phyloP scores from a whole-genome alignment of 345 rosid species.

The Mangifera indica region DNA sequence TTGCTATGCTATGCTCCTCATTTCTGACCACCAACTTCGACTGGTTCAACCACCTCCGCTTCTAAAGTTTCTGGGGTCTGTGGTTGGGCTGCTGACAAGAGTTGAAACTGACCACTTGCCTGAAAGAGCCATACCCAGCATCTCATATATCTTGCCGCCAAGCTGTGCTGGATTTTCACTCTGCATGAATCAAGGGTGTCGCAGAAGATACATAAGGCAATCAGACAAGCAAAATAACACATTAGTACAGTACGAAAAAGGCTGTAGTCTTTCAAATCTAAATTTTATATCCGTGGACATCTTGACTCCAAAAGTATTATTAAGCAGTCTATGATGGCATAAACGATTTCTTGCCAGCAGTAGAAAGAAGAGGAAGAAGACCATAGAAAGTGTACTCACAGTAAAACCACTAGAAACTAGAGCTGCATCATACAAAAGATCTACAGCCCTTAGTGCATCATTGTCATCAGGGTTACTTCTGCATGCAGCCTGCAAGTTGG shows the following conservation, averaged over 20 bases:
- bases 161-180: conserved; percentile 95
- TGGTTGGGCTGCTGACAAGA: conserved; percentile 29
- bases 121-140: conserved; percentile 82
- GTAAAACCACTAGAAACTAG: conserved; percentile 93
- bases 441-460: conserved; percentile 81
- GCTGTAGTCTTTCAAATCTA: background rate
- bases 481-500: conserved; percentile 65
- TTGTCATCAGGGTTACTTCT: conserved; percentile 63
- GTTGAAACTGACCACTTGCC: conserved; percentile 72
- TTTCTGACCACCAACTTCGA: conserved; percentile 56
- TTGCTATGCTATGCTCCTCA: conserved; percentile 32
- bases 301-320: background rate
- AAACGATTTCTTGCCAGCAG: background rate
- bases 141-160: conserved; percentile 95
- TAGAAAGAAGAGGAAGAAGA: background rate
- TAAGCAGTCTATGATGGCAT: background rate
- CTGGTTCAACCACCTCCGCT: conserved; percentile 89
- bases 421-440: conserved; percentile 89
- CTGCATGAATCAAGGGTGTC: conserved; percentile 36
- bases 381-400: conserved; percentile 40
- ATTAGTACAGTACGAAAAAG: too few relatives aligned
- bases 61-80: conserved; percentile 43
- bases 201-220: background rate
- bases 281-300: background rate
- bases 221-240: background rate